Evolutionary conservation across 2,329 filamentous ascomycete genomes (phyloP).

Genomic region (Penicillium sp.): DNA sequence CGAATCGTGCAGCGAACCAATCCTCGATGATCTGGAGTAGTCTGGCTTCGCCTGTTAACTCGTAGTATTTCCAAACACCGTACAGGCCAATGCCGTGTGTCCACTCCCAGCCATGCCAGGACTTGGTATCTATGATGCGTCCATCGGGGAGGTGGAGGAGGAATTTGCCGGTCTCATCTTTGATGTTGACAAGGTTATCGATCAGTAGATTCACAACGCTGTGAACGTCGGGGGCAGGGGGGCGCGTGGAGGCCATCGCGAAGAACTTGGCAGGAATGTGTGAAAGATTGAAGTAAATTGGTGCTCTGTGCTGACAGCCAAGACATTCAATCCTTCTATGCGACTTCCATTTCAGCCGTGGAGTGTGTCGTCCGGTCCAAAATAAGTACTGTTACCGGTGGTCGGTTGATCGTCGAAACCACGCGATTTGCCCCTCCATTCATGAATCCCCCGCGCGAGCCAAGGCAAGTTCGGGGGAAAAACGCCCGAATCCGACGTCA

Average conservation of each 20-base stretch:
- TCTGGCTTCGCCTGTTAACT: conserved; percentile 62
- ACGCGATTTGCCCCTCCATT: not conserved
- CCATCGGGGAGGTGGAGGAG: conserved; percentile 70
- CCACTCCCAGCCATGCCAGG: conserved; percentile 75
- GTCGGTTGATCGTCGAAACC: not conserved
- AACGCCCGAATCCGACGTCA: conserved; percentile 4
- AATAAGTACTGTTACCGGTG: not conserved
- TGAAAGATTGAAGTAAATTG: not conserved
- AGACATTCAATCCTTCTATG: not conserved
- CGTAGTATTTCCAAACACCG: conserved; percentile 79
- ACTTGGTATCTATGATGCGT: conserved; percentile 78
- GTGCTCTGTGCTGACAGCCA: not conserved
- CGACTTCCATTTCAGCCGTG: not conserved
- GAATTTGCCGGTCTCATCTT: conserved; percentile 72
- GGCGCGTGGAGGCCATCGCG: conserved; percentile 20
- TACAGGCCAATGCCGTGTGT: conserved; percentile 78
- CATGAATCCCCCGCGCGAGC: not conserved
- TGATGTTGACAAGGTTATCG: conserved; percentile 73
- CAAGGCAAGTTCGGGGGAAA: conserved; percentile 22
- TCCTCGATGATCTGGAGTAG: conserved; percentile 67
- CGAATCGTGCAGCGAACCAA: conserved; percentile 71
- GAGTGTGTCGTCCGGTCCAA: not conserved
- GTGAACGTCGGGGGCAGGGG: conserved; percentile 44
- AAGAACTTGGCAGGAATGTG: not conserved
- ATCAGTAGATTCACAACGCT: conserved; percentile 65